Conservation (phyloP, 2,329 filamentous ascomycete genomes). For the Seiridium cupressi region DNA sequence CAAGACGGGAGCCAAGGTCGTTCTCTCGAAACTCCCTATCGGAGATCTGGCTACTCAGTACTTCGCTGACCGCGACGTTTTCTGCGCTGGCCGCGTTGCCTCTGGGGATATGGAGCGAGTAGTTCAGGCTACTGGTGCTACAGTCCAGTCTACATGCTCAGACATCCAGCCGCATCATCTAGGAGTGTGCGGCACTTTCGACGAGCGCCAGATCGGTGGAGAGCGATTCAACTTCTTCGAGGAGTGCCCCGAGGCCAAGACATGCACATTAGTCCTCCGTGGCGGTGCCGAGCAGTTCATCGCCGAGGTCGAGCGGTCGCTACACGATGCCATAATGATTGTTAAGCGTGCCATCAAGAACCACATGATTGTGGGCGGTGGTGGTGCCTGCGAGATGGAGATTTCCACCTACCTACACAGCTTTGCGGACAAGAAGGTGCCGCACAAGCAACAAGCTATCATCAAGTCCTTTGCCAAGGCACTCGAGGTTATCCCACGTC, state of each 20-base stretch:
- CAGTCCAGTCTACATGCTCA: conserved; percentile 91
- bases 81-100: conserved; percentile 92
- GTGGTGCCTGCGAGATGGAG: conserved; percentile 96
- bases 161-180: conserved; percentile 89
- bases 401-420: conserved; percentile 88
- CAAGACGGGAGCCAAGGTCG: conserved; percentile 94
- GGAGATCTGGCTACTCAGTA: conserved; percentile 96
- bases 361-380: conserved; percentile 89
- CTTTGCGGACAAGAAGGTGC: conserved; percentile 88
- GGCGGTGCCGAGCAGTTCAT: conserved; percentile 99
- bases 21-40: conserved; percentile 95
- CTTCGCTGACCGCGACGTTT: conserved; percentile 96
- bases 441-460: conserved; percentile 93
- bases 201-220: conserved; percentile 94
- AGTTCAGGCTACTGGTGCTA: conserved; percentile 89
- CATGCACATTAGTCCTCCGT: conserved; percentile 91
- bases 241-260: conserved; percentile 92
- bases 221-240: conserved; percentile 99
- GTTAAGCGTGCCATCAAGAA: conserved; percentile 98
- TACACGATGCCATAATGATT: conserved; percentile 99
- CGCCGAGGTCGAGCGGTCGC: conserved; percentile 93
- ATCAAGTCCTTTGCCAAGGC: conserved; percentile 98
- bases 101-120: conserved; percentile 94
- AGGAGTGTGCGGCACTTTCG: conserved; percentile 85
- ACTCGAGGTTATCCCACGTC: conserved; percentile 91